Conservation (phyloP, 257 asterid species). For the Petunia secreta region DNA sequence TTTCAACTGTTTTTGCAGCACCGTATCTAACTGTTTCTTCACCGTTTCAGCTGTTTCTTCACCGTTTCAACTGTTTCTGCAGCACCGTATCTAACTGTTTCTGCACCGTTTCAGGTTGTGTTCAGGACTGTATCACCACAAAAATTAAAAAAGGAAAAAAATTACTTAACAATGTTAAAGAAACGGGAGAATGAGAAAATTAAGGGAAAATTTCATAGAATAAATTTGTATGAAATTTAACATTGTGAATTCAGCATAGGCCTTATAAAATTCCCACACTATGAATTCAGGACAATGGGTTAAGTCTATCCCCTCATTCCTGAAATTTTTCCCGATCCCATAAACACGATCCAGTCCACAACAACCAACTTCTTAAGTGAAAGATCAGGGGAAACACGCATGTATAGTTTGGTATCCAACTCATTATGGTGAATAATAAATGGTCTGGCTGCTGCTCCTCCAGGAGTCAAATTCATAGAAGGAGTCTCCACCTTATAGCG, state of each 20-base stretch:
- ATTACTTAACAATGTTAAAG: too few species aligned
- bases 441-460: constrained; percentile 26
- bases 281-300: constrained; percentile 26
- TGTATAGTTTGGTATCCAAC: not conserved
- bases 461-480: constrained; percentile 9
- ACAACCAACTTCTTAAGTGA: constrained; percentile 23
- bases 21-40: too few species aligned
- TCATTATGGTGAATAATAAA: constrained; percentile 14
- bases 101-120: too few species aligned
- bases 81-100: too few species aligned
- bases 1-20: too few species aligned
- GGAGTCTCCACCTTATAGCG: constrained; percentile 27
- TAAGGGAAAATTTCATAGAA: too few species aligned
- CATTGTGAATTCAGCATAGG: not conserved
- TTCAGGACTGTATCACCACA: too few species aligned
- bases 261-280: constrained; percentile 21
- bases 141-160: too few species aligned
- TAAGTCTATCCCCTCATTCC: constrained; percentile 26
- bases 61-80: too few species aligned
- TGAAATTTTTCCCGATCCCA: constrained; percentile 17
- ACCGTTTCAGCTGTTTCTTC: too few species aligned
- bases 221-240: too few species aligned
- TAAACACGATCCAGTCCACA: constrained; percentile 22
- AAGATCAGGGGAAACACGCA: constrained; percentile 27
- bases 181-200: too few species aligned